phyloP scores from a whole-genome alignment of 176 grass and related monocot genomes.

The Zea mays region Zm-B73-REFERENCE-NAM-5.0 NC_050100.1:56314501-56315000 shows the following conservation, averaged over 20 bases:
- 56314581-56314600: conserved; percentile 28
- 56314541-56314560: conserved; percentile 23
- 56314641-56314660: background rate
- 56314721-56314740: conserved; percentile 59
- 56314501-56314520: background rate
- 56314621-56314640: conserved; percentile 7
- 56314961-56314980: background rate
- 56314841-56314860: conserved; percentile 51
- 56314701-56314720: conserved; percentile 53
- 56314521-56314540: conserved; percentile 5
- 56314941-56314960: background rate
- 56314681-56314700: conserved; percentile 37
- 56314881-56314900: background rate
- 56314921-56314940: background rate
- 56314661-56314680: background rate
- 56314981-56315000: conserved; percentile 55
- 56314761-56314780: conserved; percentile 47
- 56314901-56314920: background rate
- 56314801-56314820: conserved; percentile 56
- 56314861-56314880: background rate
- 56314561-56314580: background rate
- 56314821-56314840: conserved; percentile 48
- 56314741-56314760: conserved; percentile 6
- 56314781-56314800: conserved; percentile 32
- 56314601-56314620: background rate